These are phyloP conservation scores for Paraleonurus japonicus DNA, from an alignment of 257 asterid genomes.

Conservation along the genomic window DNA sequence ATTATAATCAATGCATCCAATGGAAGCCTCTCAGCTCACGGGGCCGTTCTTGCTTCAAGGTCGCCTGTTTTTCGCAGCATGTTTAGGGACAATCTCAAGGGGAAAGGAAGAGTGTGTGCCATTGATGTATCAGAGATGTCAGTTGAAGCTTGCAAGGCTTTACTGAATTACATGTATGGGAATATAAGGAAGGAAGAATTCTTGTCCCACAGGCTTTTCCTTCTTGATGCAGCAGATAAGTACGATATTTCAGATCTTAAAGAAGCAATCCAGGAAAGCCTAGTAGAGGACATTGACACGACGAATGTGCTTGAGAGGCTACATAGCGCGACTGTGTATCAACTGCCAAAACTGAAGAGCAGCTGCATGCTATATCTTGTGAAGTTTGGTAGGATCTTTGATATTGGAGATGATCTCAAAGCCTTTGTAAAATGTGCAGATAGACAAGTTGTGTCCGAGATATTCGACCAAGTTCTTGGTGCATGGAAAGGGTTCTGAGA, in stretches of 20 bases:
- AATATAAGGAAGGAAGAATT: conserved; percentile 59
- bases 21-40: conserved; percentile 76
- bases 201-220: conserved; percentile 66
- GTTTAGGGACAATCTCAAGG: conserved; percentile 80
- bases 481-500: conserved; percentile 88
- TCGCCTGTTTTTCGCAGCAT: conserved; percentile 89
- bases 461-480: conserved; percentile 72
- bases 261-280: conserved; percentile 85
- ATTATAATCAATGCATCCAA: conserved; percentile 63
- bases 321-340: conserved; percentile 69
- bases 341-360: conserved; percentile 67
- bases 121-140: conserved; percentile 80
- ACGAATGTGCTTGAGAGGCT: conserved; percentile 82
- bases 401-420: conserved; percentile 65
- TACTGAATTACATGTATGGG: conserved; percentile 72
- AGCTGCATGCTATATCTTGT: conserved; percentile 78
- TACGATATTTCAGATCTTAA: conserved; percentile 72
- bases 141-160: conserved; percentile 67
- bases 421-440: conserved; percentile 66
- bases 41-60: conserved; percentile 89
- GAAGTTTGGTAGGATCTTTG: conserved; percentile 84
- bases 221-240: conserved; percentile 81
- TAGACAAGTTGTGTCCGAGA: conserved; percentile 64
- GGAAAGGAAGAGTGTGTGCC: conserved; percentile 60
- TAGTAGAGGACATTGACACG: conserved; percentile 70